These are phyloP conservation scores for Millerozyma miso DNA, from an alignment of 805 yeast species.

Conservation along the genomic window DNA sequence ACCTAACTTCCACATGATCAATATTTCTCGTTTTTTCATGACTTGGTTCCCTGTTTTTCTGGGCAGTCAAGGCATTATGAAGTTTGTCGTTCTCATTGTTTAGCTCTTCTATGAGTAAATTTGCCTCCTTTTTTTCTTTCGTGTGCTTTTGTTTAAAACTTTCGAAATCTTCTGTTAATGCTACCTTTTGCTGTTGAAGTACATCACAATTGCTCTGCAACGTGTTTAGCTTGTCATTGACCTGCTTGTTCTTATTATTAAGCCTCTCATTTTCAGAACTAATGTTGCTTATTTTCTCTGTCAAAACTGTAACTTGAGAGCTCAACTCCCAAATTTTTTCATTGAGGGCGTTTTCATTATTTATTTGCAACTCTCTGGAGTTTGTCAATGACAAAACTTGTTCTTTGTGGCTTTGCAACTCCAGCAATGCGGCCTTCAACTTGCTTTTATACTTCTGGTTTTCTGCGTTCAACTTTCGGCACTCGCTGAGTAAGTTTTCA, in stretches of 20 bases:
- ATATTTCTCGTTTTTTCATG: background rate
- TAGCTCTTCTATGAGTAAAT: conserved; percentile 49
- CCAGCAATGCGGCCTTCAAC: conserved; percentile 41
- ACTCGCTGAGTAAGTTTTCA: conserved; percentile 66
- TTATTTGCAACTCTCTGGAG: conserved; percentile 29
- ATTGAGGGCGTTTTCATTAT: conserved; percentile 46
- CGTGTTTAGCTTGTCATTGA: conserved; percentile 20
- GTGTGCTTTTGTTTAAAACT: conserved; percentile 31
- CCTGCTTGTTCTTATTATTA: conserved; percentile 28
- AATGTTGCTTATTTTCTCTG: conserved; percentile 39
- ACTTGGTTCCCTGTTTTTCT: conserved; percentile 19
- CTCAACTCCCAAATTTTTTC: conserved; percentile 68
- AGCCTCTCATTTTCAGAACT: conserved; percentile 39
- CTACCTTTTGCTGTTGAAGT: conserved; percentile 34
- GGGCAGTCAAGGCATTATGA: conserved; percentile 17
- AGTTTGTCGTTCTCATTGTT: conserved; percentile 68
- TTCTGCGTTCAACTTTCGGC: conserved; percentile 66
- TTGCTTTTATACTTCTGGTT: conserved; percentile 44
- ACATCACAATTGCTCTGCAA: conserved; percentile 48
- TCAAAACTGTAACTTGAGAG: conserved; percentile 42
- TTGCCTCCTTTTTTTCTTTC: conserved; percentile 45
- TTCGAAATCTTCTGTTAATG: conserved; percentile 36
- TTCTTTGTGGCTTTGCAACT: conserved; percentile 34
- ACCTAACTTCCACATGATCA: background rate
- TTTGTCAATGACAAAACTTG: conserved; percentile 32